Evolutionary conservation across 2,329 filamentous ascomycete species (phyloP).

Genomic region (Colletotrichum paranaense): DNA sequence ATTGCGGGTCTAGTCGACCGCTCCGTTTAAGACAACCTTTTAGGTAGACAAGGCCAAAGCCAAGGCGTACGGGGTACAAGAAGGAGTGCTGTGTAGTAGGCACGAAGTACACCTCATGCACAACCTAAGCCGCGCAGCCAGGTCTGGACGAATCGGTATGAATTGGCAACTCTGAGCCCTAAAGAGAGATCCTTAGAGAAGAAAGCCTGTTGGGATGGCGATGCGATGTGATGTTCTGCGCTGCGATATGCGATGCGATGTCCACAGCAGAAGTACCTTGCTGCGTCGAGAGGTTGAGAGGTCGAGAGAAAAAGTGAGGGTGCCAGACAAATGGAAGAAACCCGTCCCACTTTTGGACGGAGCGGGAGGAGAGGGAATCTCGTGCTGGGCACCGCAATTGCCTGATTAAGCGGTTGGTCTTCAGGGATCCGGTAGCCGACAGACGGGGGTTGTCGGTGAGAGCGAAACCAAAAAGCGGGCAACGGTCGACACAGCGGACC

Average conservation of each 20-base stretch:
- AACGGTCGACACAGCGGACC: slow-evolving; percentile 2
- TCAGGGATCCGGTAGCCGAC: slow-evolving; percentile 2
- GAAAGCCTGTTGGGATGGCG: slow-evolving; percentile 14
- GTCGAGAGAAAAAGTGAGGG: not conserved
- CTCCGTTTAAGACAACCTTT: slow-evolving; percentile 16
- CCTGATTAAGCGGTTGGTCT: slow-evolving; percentile 8
- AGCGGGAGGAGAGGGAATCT: not conserved
- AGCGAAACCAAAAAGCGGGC: slow-evolving; percentile 6
- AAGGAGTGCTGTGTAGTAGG: not conserved
- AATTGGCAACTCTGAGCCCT: not conserved
- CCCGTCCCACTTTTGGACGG: not conserved
- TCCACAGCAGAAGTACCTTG: not conserved
- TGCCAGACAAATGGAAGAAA: slow-evolving; percentile 1
- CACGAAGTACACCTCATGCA: slow-evolving; percentile 1
- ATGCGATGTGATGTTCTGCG: slow-evolving; percentile 12
- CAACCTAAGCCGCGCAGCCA: slow-evolving; percentile 35
- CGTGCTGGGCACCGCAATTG: not conserved
- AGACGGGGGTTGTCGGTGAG: slow-evolving; percentile 25
- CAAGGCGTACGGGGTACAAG: slow-evolving; percentile 1
- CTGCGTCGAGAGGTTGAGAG: not conserved
- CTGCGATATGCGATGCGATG: slow-evolving; percentile 17
- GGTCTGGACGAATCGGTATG: not conserved
- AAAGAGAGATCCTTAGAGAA: not conserved
- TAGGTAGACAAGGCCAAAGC: slow-evolving; percentile 18
- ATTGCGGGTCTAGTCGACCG: slow-evolving; percentile 36